These are phyloP conservation scores for Botrytis cinerea DNA, from an alignment of 2,329 filamentous ascomycete species.

Conservation along the genomic window DNA sequence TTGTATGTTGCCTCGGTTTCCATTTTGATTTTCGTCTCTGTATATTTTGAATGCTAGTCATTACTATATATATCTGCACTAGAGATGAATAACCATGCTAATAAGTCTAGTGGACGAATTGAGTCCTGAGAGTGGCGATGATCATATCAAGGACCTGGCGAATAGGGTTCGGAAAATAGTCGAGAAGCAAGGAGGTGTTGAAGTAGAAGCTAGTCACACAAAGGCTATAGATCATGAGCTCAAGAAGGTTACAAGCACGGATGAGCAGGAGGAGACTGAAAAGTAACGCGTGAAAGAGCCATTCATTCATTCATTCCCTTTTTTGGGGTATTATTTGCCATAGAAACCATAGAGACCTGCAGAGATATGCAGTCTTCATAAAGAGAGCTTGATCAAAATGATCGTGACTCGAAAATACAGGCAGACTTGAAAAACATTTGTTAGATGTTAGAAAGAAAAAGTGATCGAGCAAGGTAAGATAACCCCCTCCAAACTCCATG, in stretches of 20 bases:
- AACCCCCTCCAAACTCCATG: slow-evolving; percentile 40
- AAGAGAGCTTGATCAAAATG: slow-evolving; percentile 40
- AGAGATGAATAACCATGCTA: background rate
- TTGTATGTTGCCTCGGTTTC: slow-evolving; percentile 29
- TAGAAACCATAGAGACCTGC: slow-evolving; percentile 38
- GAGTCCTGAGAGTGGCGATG: slow-evolving; percentile 75
- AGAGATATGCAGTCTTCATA: slow-evolving; percentile 34
- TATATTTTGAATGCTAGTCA: background rate
- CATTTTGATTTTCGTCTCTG: background rate
- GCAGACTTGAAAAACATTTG: slow-evolving; percentile 32
- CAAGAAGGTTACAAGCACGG: slow-evolving; percentile 50
- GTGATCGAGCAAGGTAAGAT: slow-evolving; percentile 39
- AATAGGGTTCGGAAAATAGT: slow-evolving; percentile 68
- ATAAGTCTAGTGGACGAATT: slow-evolving; percentile 58
- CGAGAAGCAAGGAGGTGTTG: slow-evolving; percentile 31
- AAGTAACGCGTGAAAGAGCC: slow-evolving; percentile 40
- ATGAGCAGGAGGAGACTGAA: slow-evolving; percentile 63
- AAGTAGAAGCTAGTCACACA: slow-evolving; percentile 28
- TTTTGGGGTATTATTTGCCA: slow-evolving; percentile 34
- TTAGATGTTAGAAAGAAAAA: slow-evolving; percentile 31
- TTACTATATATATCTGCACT: background rate
- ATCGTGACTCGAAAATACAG: slow-evolving; percentile 36
- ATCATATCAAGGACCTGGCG: slow-evolving; percentile 82
- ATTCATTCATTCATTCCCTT: slow-evolving; percentile 31
- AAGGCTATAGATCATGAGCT: slow-evolving; percentile 43